phyloP scores from a whole-genome alignment of 2,329 filamentous ascomycete species.

The Penicillium rolfsii region DNA sequence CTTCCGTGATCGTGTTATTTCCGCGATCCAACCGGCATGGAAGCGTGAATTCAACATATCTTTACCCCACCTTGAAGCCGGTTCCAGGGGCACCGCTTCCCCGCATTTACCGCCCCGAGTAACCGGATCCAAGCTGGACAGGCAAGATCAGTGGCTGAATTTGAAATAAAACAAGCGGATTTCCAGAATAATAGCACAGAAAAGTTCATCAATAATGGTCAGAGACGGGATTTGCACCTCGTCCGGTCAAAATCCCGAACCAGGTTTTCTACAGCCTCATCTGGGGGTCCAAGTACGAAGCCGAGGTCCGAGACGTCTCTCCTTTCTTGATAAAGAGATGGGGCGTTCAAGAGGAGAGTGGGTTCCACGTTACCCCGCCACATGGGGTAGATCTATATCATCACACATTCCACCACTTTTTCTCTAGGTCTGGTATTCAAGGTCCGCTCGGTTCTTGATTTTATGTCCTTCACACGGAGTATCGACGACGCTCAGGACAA shows the following conservation, averaged over 20 bases:
- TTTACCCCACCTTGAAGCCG: not conserved
- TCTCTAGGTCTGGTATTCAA: not conserved
- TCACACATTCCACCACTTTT: not conserved
- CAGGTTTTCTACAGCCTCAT: not conserved
- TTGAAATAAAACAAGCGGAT: not conserved
- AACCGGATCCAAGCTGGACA: not conserved
- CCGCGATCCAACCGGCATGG: not conserved
- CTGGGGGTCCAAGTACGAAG: not conserved
- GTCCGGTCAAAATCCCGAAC: not conserved
- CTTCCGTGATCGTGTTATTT: no score
- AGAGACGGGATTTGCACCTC: not conserved
- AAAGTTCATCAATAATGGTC: not conserved
- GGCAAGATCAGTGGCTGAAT: not conserved
- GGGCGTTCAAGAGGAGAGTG: not conserved
- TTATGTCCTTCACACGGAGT: not conserved
- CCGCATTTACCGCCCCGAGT: not conserved
- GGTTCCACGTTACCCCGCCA: not conserved
- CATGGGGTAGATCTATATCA: not conserved
- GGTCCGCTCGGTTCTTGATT: not conserved
- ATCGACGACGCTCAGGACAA: not conserved
- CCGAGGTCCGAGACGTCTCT: constrained; percentile 1
- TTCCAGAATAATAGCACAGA: not conserved
- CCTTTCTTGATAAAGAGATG: not conserved
- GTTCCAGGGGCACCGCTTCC: not conserved
- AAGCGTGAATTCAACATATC: not conserved